Base-by-base conservation (phyloP, 805 yeast species). In the Spathaspora hagerdaliae region DNA sequence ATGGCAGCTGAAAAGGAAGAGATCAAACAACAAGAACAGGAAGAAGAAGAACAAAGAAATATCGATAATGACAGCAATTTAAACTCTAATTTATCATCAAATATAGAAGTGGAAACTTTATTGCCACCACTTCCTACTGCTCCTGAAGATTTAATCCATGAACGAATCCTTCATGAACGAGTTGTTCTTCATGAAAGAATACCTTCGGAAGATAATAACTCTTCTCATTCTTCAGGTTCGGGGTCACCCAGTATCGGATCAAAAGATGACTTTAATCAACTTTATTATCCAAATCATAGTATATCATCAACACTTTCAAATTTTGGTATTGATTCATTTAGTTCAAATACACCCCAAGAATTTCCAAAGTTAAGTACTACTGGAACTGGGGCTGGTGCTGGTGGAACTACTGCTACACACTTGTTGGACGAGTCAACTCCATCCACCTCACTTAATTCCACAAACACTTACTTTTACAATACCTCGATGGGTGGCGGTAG, bases 71-170 rank as follows among this genome's bases (percentile, higher is more conserved):
- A 29, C 2, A 6, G 6, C 12, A 9, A 5, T 19, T 19, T 19
- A 19, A 19, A 19, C 4, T 19, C 24, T 19, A 19, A 5, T 19
- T 14, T 36, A 26, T 36, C 11, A 15, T 2, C 41, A 10, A 9
- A 32, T 6, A 19, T 39, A 29, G 41, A 46, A 26, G 39, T 31
- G 13, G 65, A 62, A 41, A 43, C 54, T 5, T 49, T 62, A 32
- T 53, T 63, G 31, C 68, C 68, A 5, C 68, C 68, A 5, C 50
- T 63, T 36, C 68, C 68, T 3, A 51, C 51, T 26, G 62, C 59
- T 1, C 19, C 34, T 27, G 53, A 52, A 27, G 52, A 52, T 38
- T 38, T 48, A 7, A 40, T 39, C 8, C 9, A 11, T 29, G 32
- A 29, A 9, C 3, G 32, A 29, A 5, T 27, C 7, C n/a, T 19